Percentiles rank a stretch among this genome's conserved stretches.
These are phyloP conservation scores for Fraxinus ornus DNA, from an alignment of 305 asterid genomes.

Conservation along the genomic window DNA sequence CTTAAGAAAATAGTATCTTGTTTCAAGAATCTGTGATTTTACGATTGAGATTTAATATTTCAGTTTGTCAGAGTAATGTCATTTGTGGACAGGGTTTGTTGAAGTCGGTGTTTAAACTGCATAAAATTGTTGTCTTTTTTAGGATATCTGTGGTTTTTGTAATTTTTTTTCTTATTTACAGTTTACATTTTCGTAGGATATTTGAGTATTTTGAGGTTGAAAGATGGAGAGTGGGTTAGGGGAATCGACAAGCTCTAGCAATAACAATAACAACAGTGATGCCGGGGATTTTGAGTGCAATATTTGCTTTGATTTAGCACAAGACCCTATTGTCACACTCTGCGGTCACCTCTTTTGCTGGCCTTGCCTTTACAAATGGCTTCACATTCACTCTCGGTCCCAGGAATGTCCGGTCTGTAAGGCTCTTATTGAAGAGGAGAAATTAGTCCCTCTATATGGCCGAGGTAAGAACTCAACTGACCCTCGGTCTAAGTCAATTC, in stretches of 20 bases:
- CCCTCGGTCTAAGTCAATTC: conserved; percentile 13
- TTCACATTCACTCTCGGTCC: background rate
- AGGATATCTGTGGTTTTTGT: background rate
- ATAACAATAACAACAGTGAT: background rate
- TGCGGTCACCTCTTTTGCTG: background rate
- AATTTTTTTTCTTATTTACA: too few species aligned
- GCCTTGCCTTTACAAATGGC: background rate
- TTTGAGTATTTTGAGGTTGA: background rate
- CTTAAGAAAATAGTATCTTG: background rate
- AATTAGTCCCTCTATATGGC: conserved; percentile 11
- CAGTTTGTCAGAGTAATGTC: background rate
- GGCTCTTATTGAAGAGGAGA: conserved; percentile 13
- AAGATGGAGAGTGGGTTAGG: background rate
- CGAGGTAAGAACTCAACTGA: background rate
- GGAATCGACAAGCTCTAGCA: background rate
- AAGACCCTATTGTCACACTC: conserved; percentile 3
- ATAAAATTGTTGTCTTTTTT: too few species aligned
- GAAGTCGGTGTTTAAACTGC: background rate
- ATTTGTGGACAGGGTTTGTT: background rate
- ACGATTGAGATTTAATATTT: background rate
- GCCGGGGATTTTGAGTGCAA: conserved; percentile 12
- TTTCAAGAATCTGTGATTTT: background rate
- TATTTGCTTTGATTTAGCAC: conserved; percentile 16
- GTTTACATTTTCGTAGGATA: background rate
- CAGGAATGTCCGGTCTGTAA: background rate